Conservation (phyloP, 768 basidiomycete genomes). For the Xanthoconium purpureum region DNA sequence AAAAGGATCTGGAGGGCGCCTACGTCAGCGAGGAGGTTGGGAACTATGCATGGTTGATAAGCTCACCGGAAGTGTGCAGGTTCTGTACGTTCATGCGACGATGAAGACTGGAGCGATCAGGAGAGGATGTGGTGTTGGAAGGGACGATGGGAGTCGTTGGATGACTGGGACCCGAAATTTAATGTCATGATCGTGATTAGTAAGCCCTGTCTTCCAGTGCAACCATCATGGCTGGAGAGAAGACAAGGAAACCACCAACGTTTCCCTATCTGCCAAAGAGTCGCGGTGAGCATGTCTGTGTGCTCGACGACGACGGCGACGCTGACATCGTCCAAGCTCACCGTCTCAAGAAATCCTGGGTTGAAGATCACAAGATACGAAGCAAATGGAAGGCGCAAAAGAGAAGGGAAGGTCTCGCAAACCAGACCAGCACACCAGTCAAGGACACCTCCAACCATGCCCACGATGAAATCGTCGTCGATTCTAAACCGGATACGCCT, state of each 20-base stretch:
- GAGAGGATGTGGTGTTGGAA: slow-evolving; percentile 46
- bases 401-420: slow-evolving; percentile 42
- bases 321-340: slow-evolving; percentile 49
- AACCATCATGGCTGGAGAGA: slow-evolving; percentile 6
- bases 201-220: slow-evolving; percentile 16
- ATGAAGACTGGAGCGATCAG: slow-evolving; percentile 40
- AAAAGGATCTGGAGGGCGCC: slow-evolving; percentile 73
- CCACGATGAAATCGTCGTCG: not conserved
- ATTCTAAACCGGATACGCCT: not conserved
- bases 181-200: slow-evolving; percentile 21
- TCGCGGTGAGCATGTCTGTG: slow-evolving; percentile 48
- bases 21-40: slow-evolving; percentile 7
- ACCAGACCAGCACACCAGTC: not conserved
- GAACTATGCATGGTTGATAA: slow-evolving; percentile 14
- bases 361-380: slow-evolving; percentile 73
- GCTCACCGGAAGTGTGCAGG: slow-evolving; percentile 71
- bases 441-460: not conserved
- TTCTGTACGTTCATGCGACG: slow-evolving; percentile 96
- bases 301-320: not conserved
- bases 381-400: slow-evolving; percentile 76
- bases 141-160: slow-evolving; percentile 31
- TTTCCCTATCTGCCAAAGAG: slow-evolving; percentile 64
- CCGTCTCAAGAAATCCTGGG: slow-evolving; percentile 78
- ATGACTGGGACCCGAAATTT: slow-evolving; percentile 21
- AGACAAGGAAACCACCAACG: slow-evolving; percentile 58